Evolutionary conservation across 768 basidiomycete species (phyloP), one percentile per base, ranked within the genome.

Genomic region (Boletus coccyginus): DNA sequence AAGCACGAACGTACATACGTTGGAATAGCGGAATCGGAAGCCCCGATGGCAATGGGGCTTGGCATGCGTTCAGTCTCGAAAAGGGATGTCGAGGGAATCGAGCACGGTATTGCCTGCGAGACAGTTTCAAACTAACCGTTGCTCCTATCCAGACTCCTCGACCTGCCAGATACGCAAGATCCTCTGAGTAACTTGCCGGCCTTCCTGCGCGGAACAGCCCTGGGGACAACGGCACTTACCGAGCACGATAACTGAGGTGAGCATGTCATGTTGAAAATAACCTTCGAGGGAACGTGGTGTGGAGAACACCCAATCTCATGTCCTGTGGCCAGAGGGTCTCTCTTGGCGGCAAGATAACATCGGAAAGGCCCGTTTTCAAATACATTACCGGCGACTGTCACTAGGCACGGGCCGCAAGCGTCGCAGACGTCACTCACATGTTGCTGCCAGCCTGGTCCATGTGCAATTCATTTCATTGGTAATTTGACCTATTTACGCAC

Each of bases 251-350:
- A 44, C 36, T 11, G 41, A 38, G 32, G 45, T 40, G 50, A 17
- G 49, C 44, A 38, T 51, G 53, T 33, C 49, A 32, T 46, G 63
- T 43, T 60, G 58, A 21, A 65, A 69, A 62, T 62, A 65, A 60
- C 65, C 70, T 69, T 69, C 50, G 49, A 59, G 65, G 63, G 61
- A 71, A 69, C 68, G 68, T 69, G 70, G 59, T 60, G 63, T 70
- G 65, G 62, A 69, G 62, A 60, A 53, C 50, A 56, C 46, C 61
- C 56, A 52, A 59, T 59, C 45, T 48, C 32, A 46, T 54, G 13
- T 38, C 14, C 39, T 32, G 21, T 21, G 21, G 21, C 21, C 21
- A 21, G 53, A 41, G 50, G 46, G 48, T 55, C 17, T 35, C 17
- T 35, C 14, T 48, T 31, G 55, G 61, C 54, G 57, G 60, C 44